Evolutionary conservation across 2,329 filamentous ascomycete genomes (phyloP).

Genomic region (Chalaropsis thielavioides): DNA sequence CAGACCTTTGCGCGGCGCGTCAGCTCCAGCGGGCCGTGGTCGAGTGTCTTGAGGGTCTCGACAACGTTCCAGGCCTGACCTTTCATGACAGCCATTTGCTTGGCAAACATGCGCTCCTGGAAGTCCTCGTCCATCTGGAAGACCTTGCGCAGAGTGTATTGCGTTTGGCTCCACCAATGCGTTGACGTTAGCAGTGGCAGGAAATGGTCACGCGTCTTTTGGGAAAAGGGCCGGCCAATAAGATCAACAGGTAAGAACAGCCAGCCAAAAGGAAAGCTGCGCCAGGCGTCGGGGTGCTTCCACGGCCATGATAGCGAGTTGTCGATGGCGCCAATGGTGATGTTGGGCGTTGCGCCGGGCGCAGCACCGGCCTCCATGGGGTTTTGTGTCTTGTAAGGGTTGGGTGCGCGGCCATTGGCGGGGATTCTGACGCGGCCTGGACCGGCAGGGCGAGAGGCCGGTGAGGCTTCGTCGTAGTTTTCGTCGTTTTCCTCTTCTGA

Average conservation of each 20-base stretch:
- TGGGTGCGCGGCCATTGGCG: conserved; percentile 30
- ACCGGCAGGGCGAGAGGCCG: conserved; percentile 37
- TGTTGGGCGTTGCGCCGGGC: conserved; percentile 34
- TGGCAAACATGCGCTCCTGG: conserved; percentile 97
- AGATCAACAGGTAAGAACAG: conserved; percentile 91
- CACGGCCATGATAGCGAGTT: conserved; percentile 98
- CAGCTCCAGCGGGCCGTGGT: conserved; percentile 86
- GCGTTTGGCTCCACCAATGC: conserved; percentile 93
- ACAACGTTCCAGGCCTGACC: conserved; percentile 99
- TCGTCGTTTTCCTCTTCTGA: conserved; percentile 32
- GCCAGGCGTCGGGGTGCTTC: conserved; percentile 91
- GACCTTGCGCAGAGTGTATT: conserved; percentile 67
- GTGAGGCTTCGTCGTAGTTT: conserved; percentile 26
- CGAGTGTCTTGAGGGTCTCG: conserved; percentile 81
- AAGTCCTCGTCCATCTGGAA: conserved; percentile 93
- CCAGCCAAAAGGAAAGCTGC: conserved; percentile 95
- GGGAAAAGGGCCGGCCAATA: conserved; percentile 90
- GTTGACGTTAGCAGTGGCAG: conserved; percentile 89
- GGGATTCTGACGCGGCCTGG: conserved; percentile 31
- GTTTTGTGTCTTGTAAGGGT: conserved; percentile 64
- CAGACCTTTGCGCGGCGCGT: conserved; percentile 82
- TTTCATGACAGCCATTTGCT: conserved; percentile 97
- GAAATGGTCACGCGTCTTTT: conserved; percentile 87
- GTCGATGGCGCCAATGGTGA: conserved; percentile 84
- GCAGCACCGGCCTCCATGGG: conserved; percentile 62